phyloP scores from a whole-genome alignment of 2,329 filamentous ascomycete species.

The Trichoderma sp. region DNA sequence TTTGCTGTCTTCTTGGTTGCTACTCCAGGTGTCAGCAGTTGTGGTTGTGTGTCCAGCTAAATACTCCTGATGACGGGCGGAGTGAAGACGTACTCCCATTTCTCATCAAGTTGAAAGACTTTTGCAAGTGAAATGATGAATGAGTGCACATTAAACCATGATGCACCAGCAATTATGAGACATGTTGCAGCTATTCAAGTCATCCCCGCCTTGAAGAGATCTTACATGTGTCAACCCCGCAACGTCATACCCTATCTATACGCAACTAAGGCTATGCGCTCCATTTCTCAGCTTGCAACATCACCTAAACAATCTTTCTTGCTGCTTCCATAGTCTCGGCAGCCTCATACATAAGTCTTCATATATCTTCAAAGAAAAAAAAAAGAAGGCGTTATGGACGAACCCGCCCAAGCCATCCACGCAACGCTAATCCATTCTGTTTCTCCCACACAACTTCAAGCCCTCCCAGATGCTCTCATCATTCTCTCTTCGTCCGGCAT shows the following conservation, averaged over 20 bases:
- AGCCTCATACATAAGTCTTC: background rate
- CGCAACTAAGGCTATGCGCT: background rate
- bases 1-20: background rate
- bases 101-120: background rate
- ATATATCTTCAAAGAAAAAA: background rate
- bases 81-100: too few relatives aligned
- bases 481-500: constrained; percentile 32
- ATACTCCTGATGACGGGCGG: background rate
- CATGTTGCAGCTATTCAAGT: background rate
- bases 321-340: background rate
- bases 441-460: constrained; percentile 36
- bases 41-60: background rate
- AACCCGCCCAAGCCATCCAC: constrained; percentile 33
- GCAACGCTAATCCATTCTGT: constrained; percentile 47
- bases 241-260: background rate
- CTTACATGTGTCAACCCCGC: background rate
- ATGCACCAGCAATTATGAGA: background rate
- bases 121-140: background rate
- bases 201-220: background rate
- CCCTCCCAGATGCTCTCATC: constrained; percentile 44
- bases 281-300: background rate
- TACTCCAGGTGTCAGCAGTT: background rate
- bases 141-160: background rate
- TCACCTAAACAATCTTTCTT: too few relatives aligned
- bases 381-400: background rate